A percentile compares a stretch with the other conserved stretches of the same genome.
These are phyloP conservation scores for Trichoderma citrinoviride DNA, from an alignment of 2,329 filamentous ascomycete genomes.

Conservation along the genomic window DNA sequence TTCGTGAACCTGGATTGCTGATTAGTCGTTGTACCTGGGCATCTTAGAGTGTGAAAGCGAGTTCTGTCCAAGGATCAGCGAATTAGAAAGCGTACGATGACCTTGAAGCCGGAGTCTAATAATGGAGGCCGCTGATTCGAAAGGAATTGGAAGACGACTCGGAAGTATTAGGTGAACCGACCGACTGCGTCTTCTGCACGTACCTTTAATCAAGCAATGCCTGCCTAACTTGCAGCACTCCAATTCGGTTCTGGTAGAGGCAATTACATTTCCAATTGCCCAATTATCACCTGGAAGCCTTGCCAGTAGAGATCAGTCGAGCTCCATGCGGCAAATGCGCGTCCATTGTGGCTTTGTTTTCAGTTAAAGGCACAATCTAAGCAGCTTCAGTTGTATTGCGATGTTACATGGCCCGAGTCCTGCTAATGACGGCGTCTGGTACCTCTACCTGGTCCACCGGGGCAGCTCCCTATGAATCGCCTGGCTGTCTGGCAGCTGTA, in stretches of 20 bases:
- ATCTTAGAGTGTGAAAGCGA: neutral
- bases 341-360: slow-evolving; percentile 1
- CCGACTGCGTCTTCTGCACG: too few relatives aligned
- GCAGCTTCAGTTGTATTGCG: too few relatives aligned
- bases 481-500: neutral
- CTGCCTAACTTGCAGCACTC: too few relatives aligned
- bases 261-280: too few relatives aligned
- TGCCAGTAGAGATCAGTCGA: neutral
- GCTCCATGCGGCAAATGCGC: neutral
- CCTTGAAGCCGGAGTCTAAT: slow-evolving; percentile 5
- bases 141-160: too few relatives aligned
- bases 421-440: neutral
- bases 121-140: slow-evolving; percentile 1
- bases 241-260: too few relatives aligned
- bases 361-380: too few relatives aligned
- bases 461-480: neutral
- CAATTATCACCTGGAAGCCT: too few relatives aligned
- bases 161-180: neutral
- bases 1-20: too few relatives aligned
- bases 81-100: neutral
- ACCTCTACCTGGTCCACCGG: neutral
- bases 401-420: neutral
- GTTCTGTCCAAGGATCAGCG: neutral
- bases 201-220: too few relatives aligned
- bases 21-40: neutral